Conservation (phyloP, 805 yeast genomes). For the Candida argentea region DNA sequence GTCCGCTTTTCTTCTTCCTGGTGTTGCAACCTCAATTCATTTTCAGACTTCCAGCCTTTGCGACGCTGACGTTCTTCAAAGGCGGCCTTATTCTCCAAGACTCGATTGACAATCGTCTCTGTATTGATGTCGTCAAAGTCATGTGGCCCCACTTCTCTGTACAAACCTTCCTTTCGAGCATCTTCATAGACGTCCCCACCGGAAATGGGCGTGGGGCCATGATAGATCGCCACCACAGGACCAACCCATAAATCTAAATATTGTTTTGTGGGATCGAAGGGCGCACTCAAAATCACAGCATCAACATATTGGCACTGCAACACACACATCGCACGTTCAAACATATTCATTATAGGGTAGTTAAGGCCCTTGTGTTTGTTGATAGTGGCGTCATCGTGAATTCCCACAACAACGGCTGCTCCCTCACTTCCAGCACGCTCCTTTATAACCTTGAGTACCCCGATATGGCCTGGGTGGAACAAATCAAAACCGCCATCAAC, state of each 20-base stretch:
- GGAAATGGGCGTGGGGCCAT: conserved; percentile 45
- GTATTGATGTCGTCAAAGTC: conserved; percentile 57
- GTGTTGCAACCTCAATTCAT: conserved; percentile 19
- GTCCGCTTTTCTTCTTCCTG: conserved; percentile 7
- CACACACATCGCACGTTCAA: conserved; percentile 80
- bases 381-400: conserved; percentile 49
- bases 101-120: conserved; percentile 65
- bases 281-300: conserved; percentile 65
- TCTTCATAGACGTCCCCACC: conserved; percentile 27
- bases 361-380: conserved; percentile 49
- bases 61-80: conserved; percentile 82
- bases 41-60: conserved; percentile 72
- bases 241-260: conserved; percentile 34
- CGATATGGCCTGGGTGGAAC: conserved; percentile 89
- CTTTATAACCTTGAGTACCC: conserved; percentile 45
- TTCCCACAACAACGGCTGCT: conserved; percentile 54
- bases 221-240: conserved; percentile 33
- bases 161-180: conserved; percentile 23
- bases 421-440: conserved; percentile 23
- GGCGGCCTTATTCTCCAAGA: conserved; percentile 51
- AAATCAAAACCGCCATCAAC: conserved; percentile 85
- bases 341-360: conserved; percentile 77
- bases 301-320: conserved; percentile 82
- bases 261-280: conserved; percentile 34
- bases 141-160: conserved; percentile 39